Percentiles rank a stretch among this genome's conserved stretches.
phyloP scores from a whole-genome alignment of 345 rosid species.

The Aethionema arabicum region DNA sequence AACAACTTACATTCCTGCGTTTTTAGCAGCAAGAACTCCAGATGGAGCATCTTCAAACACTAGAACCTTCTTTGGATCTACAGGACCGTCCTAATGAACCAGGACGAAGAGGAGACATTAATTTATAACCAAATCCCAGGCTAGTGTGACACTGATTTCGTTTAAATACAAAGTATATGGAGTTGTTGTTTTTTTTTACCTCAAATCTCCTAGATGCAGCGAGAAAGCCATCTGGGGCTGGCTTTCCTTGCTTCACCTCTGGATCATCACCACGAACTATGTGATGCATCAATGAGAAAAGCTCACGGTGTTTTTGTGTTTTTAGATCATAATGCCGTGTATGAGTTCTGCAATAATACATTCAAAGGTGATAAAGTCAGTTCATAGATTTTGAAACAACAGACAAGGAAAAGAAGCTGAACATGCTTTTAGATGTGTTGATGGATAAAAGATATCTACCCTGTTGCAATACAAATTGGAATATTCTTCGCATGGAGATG shows the following conservation, averaged over 20 bases:
- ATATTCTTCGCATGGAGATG: constrained; percentile 77
- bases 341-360: constrained; percentile 60
- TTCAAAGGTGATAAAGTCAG: neutral
- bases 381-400: neutral
- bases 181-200: constrained; percentile 47
- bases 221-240: constrained; percentile 83
- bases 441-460: constrained; percentile 47
- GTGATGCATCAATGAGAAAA: constrained; percentile 94
- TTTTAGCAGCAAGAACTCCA: constrained; percentile 92
- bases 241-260: constrained; percentile 94
- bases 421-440: neutral
- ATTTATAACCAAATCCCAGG: neutral
- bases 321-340: constrained; percentile 75
- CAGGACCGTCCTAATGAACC: constrained; percentile 58
- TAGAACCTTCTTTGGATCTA: constrained; percentile 52
- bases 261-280: constrained; percentile 95
- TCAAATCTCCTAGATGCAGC: constrained; percentile 91
- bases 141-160: no score
- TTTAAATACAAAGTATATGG: no score
- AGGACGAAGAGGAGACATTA: constrained; percentile 6
- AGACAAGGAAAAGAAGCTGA: constrained; percentile 2
- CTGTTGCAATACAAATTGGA: constrained; percentile 82
- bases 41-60: constrained; percentile 98
- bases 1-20: constrained; percentile 81
- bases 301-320: constrained; percentile 76